Base-by-base conservation (phyloP, 169 alveolate species). In the Condylostoma magnum region DNA sequence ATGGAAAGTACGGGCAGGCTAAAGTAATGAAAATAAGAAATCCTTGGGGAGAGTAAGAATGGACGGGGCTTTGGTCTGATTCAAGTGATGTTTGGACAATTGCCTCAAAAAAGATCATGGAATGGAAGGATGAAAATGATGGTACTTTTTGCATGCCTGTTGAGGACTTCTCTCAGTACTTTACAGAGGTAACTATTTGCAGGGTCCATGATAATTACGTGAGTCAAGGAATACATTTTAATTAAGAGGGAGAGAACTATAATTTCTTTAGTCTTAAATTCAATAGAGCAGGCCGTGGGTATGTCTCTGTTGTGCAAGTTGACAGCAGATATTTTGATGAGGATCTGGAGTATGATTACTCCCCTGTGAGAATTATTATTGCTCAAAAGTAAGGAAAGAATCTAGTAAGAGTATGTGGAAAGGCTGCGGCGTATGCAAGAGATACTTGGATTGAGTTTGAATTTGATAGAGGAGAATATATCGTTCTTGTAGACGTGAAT, bases 31-130 rank as follows among this genome's bases (percentile, higher is more conserved):
- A 89, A 60, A 66, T 93, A 4, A 86, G 95, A 73, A 93, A 90
- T 69, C 97, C 97, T 22, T 93, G 97, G 95, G 95, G 95, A 5
- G 77, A 80, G 34, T 70, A 81, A 6, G 95, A 90, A 79, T 90
- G 95, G 95, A 83, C 81, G 10, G 95, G 97, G 20, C 93, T 87
- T 48, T 92, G 97, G 94, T 83, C 90, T 27, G 94, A 92, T 79
- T 51, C 66, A 41, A 57, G 75, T 30, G 54, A n/a, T 3, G 15
- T 30, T 47, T 83, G 85, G 85, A 77, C 83, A 30, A 57, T 25
- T 41, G 82, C 76, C 33, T 74, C 83, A 30, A 83, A 85, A 53
- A 37, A 82, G 47, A 65, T 71, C 57, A 56, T 58, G 33, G 75
- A 69, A 31, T 60, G 56, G 37, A 47, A 41, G 10, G 46, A 27